Evolutionary conservation across 257 asterid species (phyloP).

Genomic region (Schizonepeta tenuifolia): DNA sequence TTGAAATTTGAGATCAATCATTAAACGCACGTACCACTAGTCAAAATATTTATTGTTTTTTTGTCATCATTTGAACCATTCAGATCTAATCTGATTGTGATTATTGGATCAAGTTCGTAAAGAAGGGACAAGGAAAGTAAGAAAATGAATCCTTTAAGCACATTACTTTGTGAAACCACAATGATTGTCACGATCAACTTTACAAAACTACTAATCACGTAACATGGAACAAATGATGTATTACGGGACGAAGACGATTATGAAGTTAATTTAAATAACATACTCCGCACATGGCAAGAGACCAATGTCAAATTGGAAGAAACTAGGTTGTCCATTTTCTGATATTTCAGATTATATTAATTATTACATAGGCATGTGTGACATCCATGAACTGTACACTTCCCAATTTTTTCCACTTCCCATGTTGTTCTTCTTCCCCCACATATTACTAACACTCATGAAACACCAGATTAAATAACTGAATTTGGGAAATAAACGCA

Average conservation of each 20-base stretch:
- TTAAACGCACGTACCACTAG: background rate
- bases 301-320: background rate
- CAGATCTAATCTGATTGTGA: too few species aligned
- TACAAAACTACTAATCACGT: background rate
- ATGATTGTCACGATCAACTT: too few species aligned
- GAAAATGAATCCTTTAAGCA: too few species aligned
- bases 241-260: too few species aligned
- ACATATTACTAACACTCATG: background rate
- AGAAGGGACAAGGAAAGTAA: too few species aligned
- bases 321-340: conserved; percentile 18
- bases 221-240: background rate
- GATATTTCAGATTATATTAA: background rate
- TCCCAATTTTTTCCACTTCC: conserved; percentile 22
- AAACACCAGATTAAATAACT: background rate
- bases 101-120: too few species aligned
- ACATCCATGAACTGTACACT: conserved; percentile 35
- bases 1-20: background rate
- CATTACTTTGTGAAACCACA: too few species aligned
- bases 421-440: conserved; percentile 5
- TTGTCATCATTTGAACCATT: too few species aligned
- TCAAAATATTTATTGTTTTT: background rate
- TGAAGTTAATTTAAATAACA: background rate
- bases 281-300: background rate
- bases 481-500: background rate
- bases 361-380: conserved; percentile 22